Evolutionary conservation across 2,329 filamentous ascomycete species (phyloP).

Genomic region (Ceratocystis albifundus): DNA sequence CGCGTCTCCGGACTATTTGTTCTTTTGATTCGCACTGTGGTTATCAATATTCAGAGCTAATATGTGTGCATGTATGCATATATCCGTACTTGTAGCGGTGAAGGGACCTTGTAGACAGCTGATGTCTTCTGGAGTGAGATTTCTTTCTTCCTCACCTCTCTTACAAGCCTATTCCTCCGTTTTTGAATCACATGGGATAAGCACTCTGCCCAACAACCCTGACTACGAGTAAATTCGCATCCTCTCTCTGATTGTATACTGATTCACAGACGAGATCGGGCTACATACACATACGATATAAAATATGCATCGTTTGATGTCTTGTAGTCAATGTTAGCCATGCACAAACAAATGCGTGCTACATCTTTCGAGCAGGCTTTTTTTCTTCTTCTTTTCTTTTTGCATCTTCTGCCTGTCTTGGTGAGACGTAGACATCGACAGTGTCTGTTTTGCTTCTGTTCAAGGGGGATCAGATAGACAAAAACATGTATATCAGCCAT

Average conservation of each 20-base stretch:
- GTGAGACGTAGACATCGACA: no score
- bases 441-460: background rate
- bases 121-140: background rate
- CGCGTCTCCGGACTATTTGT: background rate
- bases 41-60: background rate
- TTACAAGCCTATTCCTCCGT: background rate
- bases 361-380: background rate
- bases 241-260: background rate
- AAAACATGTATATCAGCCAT: no score
- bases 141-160: background rate
- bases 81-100: constrained; percentile 5
- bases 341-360: background rate
- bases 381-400: no score
- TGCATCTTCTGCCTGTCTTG: background rate
- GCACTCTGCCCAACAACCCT: background rate
- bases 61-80: background rate
- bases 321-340: background rate
- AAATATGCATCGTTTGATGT: background rate
- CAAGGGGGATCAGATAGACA: background rate
- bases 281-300: background rate
- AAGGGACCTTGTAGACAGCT: background rate
- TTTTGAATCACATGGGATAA: constrained; percentile 1
- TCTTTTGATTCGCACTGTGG: background rate
- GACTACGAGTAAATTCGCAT: background rate
- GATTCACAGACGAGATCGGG: background rate